These are phyloP conservation scores for Cenchrus americanus DNA, from an alignment of 176 grass and related monocot genomes.

Conservation along the genomic window DNA sequence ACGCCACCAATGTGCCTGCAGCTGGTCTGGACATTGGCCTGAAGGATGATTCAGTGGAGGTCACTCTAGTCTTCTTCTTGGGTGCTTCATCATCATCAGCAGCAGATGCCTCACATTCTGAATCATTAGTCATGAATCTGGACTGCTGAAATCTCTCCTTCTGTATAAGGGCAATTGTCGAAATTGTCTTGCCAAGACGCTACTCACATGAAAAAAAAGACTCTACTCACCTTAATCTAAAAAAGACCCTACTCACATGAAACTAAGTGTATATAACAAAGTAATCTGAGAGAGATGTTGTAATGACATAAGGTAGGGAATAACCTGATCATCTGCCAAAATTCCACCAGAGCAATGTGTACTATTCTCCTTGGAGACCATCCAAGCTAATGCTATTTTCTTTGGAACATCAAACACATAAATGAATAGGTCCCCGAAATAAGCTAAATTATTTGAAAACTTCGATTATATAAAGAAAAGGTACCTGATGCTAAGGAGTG, in stretches of 20 bases:
- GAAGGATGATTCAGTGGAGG: constrained; percentile 27
- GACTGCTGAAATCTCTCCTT: constrained; percentile 81
- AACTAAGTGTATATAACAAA: constrained; percentile 1
- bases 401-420: constrained; percentile 40
- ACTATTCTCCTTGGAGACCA: constrained; percentile 86
- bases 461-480: background rate
- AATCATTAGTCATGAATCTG: constrained; percentile 61
- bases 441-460: constrained; percentile 24
- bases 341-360: constrained; percentile 85
- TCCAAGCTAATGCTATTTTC: constrained; percentile 95
- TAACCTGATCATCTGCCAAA: constrained; percentile 98
- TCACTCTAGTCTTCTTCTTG: constrained; percentile 32
- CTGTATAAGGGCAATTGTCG: constrained; percentile 81
- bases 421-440: constrained; percentile 11
- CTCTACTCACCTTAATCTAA: too few species aligned
- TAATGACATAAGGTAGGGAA: constrained; percentile 21
- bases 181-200: constrained; percentile 95
- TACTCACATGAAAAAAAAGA: constrained; percentile 19
- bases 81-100: background rate
- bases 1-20: constrained; percentile 85
- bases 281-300: constrained; percentile 4
- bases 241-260: constrained; percentile 58
- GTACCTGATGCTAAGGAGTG: constrained; percentile 94
- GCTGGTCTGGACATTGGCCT: constrained; percentile 45
- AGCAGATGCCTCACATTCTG: constrained; percentile 39